A percentile compares a stretch with the other conserved stretches of the same genome.
Conservation (phyloP, 2,329 filamentous ascomycete genomes). For the Clarireedia paspali region DNA sequence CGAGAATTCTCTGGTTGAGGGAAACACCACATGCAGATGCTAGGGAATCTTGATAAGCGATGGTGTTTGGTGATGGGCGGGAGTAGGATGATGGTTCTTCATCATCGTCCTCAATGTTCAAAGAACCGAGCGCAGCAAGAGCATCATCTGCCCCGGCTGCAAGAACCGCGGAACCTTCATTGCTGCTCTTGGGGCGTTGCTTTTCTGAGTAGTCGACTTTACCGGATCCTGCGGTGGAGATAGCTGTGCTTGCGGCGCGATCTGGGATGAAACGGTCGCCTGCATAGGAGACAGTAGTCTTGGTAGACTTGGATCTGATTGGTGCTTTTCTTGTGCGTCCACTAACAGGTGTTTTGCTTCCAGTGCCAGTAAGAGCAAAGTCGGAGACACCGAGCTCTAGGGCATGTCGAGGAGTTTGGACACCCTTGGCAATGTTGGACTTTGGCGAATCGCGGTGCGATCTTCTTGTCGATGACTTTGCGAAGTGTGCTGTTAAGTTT, state of each 20-base stretch:
- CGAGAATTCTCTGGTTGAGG: constrained; percentile 88
- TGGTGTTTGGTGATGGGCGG: constrained; percentile 77
- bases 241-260: constrained; percentile 80
- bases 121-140: constrained; percentile 68
- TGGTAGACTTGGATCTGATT: constrained; percentile 49
- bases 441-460: constrained; percentile 83
- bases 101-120: constrained; percentile 62
- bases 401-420: constrained; percentile 69
- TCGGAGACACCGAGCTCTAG: constrained; percentile 90
- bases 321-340: constrained; percentile 47
- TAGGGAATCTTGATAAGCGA: constrained; percentile 86
- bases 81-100: constrained; percentile 60
- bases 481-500: constrained; percentile 72
- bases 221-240: constrained; percentile 70
- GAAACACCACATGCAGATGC: constrained; percentile 88
- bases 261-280: constrained; percentile 94
- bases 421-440: constrained; percentile 79
- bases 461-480: constrained; percentile 58
- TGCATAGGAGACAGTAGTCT: constrained; percentile 71
- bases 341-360: constrained; percentile 55
- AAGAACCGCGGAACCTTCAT: constrained; percentile 68
- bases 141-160: constrained; percentile 67
- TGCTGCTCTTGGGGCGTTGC: constrained; percentile 62
- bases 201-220: constrained; percentile 71
- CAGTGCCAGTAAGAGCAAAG: constrained; percentile 82